Evolutionary conservation across 2,329 filamentous ascomycete species (phyloP), one percentile per base, ranked within the genome.

Genomic region (Sarocladiaceae sp.): DNA sequence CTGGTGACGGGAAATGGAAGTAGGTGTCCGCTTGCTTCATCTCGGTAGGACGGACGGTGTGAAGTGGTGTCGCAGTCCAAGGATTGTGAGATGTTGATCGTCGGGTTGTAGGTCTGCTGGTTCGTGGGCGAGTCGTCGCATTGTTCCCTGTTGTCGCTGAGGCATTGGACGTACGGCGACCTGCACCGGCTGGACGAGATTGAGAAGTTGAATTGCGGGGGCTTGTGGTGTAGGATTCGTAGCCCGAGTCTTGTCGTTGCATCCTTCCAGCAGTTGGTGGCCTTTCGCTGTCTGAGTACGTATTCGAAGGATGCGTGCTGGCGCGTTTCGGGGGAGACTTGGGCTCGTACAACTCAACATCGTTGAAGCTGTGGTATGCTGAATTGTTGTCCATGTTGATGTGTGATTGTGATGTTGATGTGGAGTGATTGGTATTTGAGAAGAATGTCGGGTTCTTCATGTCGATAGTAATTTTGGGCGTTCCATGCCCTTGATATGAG

Each of bases 191-290:
- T 12, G 56, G 56, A 5, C 63, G 62, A 2, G 62, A 57, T 53
- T 63, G 63, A 37, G 66, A 69, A 26, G 61, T 63, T 2, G 74
- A 76, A 15, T 63, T 64, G 8, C 66, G 67, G 2, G 73, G 70
- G 7, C 63, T 62, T 17, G 62, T 64, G 8, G 66, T 64, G 42
- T 73, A 70, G 3, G 79, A 82, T 59, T 78, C 79, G 58, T 83
- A 83, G 29, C 80, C 80, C 0, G 80, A 83, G 60, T 83, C 79
- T 54, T 81, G 78, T 13, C 80, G 73, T 48, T 73, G 72, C 70
- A 82, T 80, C 52, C 68, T 69, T 46, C 62, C 58, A 0, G 69
- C 62, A 12, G 63, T 60, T 1, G 68, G 69, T 20, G 58, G 60
- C 20, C 64, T 63, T n/a, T 61, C 60, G 20, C 63, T 61, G 23